Evolutionary conservation across 805 yeast genomes (phyloP).

Genomic region (Saccharomycopsis javanensis): DNA sequence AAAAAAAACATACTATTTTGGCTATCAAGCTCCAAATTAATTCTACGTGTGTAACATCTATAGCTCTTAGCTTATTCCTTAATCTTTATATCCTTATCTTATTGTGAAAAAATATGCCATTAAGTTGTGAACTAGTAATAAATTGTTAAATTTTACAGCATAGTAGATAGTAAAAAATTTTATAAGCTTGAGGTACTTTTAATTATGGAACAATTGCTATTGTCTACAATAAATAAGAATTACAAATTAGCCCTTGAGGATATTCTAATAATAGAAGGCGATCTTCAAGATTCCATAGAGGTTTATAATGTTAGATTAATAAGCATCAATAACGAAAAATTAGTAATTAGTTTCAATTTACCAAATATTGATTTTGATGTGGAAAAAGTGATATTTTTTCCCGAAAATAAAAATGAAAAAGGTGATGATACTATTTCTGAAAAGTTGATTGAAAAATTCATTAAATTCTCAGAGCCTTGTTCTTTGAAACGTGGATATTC

Average conservation of each 20-base stretch:
- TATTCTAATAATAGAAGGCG: slow-evolving; percentile 59
- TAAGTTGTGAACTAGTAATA: no score
- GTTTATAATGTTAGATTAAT: slow-evolving; percentile 34
- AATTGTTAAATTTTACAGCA: no score
- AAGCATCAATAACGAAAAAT: slow-evolving; percentile 34
- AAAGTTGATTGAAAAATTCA: slow-evolving; percentile 38
- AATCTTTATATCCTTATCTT: no score
- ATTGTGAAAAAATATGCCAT: no score
- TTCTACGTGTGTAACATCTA: no score
- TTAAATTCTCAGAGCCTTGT: slow-evolving; percentile 65
- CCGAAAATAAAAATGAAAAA: slow-evolving; percentile 38
- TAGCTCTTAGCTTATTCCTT: no score
- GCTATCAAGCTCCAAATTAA: no score
- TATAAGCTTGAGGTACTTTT: no score
- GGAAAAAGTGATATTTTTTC: slow-evolving; percentile 38
- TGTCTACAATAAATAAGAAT: slow-evolving; percentile 72
- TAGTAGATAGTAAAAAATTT: no score
- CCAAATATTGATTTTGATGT: slow-evolving; percentile 25
- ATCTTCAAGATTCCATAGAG: slow-evolving; percentile 33
- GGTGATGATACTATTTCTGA: slow-evolving; percentile 3
- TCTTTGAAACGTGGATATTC: slow-evolving; percentile 56
- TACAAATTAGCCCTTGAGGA: slow-evolving; percentile 67
- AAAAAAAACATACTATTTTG: no score
- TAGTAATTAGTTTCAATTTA: slow-evolving; percentile 38
- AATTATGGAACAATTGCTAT: slow-evolving; percentile 33